Evolutionary conservation across 371 early-diverging fungal genomes (phyloP), one percentile per base, ranked within the genome.

Genomic region (Mortierella sp.): DNA sequence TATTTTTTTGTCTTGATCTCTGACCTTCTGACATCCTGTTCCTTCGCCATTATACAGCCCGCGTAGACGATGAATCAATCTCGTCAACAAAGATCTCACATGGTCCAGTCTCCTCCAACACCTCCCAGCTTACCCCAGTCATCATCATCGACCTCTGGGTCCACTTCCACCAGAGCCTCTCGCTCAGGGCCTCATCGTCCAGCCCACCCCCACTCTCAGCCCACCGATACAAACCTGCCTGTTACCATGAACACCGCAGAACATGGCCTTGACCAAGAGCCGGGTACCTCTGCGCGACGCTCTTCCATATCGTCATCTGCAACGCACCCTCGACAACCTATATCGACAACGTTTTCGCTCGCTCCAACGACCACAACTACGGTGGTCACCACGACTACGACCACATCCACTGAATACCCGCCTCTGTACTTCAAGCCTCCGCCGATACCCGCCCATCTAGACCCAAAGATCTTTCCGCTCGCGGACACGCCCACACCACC

Each of bases 321-420:
- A 19, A 30, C 31, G 46, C 44, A 43, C 46, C 55, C 24, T 43
- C 70, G 79, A 32, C 60, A 70, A 37, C 78, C 81, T 19, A 72
- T 63, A 23, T 71, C 81, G n/a, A 71, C 81, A 3, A 80, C 80
- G 21, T 68, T 81, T 48, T 79, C 82, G 4, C 56, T 79, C 26
- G 71, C 80, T 5, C 80, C 83, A 21, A 79, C 72, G 39, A 82
- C 81, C 6, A 78, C 79, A 5, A 82, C 81, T 34, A 88, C 88
- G 2, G 84, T 86, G 15, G 88, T 88, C 34, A 86, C 86, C 8
- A 88, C 88, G 6, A 88, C 88, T 2, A 89, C 89, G 14, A 89
- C 89, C 7, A 84, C 82, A 4, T 86, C 86, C 6, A 86, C 87
- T 1, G 82, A 84, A 53, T 89, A 81, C 72, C 88, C 88, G 0